phyloP scores from a whole-genome alignment of 495 filamentous ascomycete genomes.

The Xylaria grammica region DNA sequence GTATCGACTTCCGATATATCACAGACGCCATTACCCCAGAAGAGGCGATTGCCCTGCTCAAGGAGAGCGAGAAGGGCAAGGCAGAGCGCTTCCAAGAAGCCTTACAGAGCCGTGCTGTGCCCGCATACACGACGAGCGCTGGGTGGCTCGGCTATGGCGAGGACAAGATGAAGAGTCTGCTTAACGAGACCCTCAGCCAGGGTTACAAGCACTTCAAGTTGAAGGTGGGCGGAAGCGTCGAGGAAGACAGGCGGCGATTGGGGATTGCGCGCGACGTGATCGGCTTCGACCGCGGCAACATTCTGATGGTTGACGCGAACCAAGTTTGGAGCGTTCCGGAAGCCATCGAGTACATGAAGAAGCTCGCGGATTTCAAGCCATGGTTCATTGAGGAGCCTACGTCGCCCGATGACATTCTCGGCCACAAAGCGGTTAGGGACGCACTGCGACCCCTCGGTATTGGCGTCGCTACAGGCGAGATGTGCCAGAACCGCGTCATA shows the following conservation, averaged over 20 bases:
- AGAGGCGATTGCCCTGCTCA: slow-evolving; percentile 76
- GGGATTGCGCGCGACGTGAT: slow-evolving; percentile 79
- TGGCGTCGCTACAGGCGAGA: slow-evolving; percentile 91
- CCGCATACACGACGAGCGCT: slow-evolving; percentile 88
- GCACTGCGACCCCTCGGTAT: slow-evolving; percentile 76
- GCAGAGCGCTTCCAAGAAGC: slow-evolving; percentile 71
- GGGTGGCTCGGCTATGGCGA: slow-evolving; percentile 95
- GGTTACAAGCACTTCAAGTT: slow-evolving; percentile 92
- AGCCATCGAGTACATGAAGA: slow-evolving; percentile 85
- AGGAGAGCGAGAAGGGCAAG: slow-evolving; percentile 66
- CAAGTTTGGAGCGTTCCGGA: slow-evolving; percentile 94
- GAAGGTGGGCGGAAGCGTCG: slow-evolving; percentile 79
- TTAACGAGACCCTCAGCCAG: slow-evolving; percentile 71
- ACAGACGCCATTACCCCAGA: slow-evolving; percentile 89
- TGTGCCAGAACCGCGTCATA: slow-evolving; percentile 94
- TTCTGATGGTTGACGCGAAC: slow-evolving; percentile 95
- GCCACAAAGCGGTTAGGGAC: slow-evolving; percentile 82
- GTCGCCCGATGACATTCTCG: slow-evolving; percentile 87
- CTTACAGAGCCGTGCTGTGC: slow-evolving; percentile 71
- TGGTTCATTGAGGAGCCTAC: slow-evolving; percentile 99
- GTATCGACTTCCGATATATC: slow-evolving; percentile 94
- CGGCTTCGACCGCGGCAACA: slow-evolving; percentile 84
- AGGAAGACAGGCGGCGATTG: slow-evolving; percentile 71
- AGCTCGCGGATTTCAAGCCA: slow-evolving; percentile 82
- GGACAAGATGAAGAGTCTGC: slow-evolving; percentile 76